Evolutionary conservation across 2,329 filamentous ascomycete species (phyloP), one percentile per base, ranked within the genome.

Genomic region (Conoideocrella luteorostrata): DNA sequence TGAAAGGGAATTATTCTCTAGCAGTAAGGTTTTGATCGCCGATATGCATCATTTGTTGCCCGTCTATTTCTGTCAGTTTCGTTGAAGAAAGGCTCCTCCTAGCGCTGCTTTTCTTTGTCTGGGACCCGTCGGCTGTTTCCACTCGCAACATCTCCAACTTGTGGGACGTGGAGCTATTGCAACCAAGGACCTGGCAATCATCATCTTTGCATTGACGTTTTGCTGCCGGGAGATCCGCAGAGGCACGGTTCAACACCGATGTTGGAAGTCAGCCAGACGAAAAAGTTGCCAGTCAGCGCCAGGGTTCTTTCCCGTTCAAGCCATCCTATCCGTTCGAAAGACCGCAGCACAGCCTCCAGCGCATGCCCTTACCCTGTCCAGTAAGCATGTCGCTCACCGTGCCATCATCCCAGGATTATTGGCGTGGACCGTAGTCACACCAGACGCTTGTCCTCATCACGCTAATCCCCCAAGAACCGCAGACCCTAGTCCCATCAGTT

Each of bases 401-500:
- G n/a, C n/a, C n/a, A 39, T 13, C n/a, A 17, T 15, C 10, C 37
- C 10, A 17, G 7, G 9, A 24, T n/a, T n/a, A n/a, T n/a, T n/a
- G n/a, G n/a, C n/a, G n/a, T n/a, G n/a, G n/a, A n/a, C n/a, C n/a
- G n/a, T n/a, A n/a, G n/a, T n/a, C n/a, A n/a, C n/a, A 28, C 38
- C 29, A 30, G n/a, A 24, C 24, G 38, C 26, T 32, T 32, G 21
- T 32, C 17, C 26, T 26, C 5, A 20, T 10, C 15, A 9, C 9
- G 26, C 26, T 29, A 13, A 20, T 7, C 22, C 18, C n/a, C n/a
- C n/a, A n/a, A 20, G 12, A 11, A 32, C 42, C 28, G 34, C 42
- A 43, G 20, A 36, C 23, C 24, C 29, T 30, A 37, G 26, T 34
- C 43, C 23, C 36, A 21, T 34, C 10, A 26, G 24, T 37, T 30